phyloP scores from a whole-genome alignment of 2,329 filamentous ascomycete species.

The Colletotrichum euphorbiae region DNA sequence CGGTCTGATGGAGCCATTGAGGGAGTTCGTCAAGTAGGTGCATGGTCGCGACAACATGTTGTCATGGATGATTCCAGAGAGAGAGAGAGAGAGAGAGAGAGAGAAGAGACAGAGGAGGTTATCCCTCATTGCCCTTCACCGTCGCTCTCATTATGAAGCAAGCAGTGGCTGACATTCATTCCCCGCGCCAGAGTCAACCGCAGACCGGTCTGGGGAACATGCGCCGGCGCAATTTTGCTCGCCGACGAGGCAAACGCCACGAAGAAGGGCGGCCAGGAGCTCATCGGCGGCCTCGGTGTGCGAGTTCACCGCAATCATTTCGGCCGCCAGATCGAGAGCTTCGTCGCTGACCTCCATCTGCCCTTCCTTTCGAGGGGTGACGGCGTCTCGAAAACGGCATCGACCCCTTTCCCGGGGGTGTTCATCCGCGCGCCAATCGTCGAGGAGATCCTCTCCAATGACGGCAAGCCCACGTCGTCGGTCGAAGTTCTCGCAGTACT shows the following conservation, averaged over 20 bases:
- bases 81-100: no score
- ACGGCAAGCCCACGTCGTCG: constrained; percentile 44
- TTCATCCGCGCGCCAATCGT: constrained; percentile 97
- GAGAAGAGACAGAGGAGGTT: no score
- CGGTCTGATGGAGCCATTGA: constrained; percentile 83
- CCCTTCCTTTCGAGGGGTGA: constrained; percentile 69
- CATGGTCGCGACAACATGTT: background rate
- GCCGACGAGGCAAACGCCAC: constrained; percentile 88
- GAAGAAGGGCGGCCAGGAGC: constrained; percentile 90
- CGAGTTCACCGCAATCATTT: constrained; percentile 95
- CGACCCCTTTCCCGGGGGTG: constrained; percentile 78
- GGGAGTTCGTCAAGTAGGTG: constrained; percentile 89
- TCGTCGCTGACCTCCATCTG: constrained; percentile 79
- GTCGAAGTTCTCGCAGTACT: constrained; percentile 67
- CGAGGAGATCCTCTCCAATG: constrained; percentile 75
- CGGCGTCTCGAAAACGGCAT: constrained; percentile 37
- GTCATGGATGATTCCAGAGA: constrained; percentile 28
- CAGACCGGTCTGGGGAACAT: constrained; percentile 95
- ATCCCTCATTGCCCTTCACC: background rate
- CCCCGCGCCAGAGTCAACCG: constrained; percentile 69
- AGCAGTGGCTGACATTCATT: constrained; percentile 10
- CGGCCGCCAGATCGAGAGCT: constrained; percentile 91
- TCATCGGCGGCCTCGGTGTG: constrained; percentile 92
- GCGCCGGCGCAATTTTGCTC: constrained; percentile 91
- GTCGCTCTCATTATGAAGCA: background rate